Evolutionary conservation across 495 filamentous ascomycete genomes (phyloP).

Genomic region (Penicillium flavigenum): DNA sequence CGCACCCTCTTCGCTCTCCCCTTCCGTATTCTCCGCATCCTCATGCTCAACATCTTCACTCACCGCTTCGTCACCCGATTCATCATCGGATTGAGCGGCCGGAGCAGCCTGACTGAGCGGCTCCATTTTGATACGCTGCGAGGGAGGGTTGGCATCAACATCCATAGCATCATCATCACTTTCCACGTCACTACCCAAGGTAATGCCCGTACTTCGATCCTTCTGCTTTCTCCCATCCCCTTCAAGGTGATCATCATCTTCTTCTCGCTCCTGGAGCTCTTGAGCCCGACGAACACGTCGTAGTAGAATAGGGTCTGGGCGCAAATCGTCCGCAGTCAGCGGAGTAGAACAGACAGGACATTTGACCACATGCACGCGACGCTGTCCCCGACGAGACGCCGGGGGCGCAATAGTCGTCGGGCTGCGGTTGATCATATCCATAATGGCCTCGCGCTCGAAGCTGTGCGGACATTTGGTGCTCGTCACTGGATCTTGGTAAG

Average conservation of each 20-base stretch:
- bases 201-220: slow-evolving; percentile 14
- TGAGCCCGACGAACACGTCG: slow-evolving; percentile 42
- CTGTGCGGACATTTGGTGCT: slow-evolving; percentile 77
- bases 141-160: slow-evolving; percentile 19
- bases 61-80: not conserved
- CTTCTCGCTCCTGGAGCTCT: slow-evolving; percentile 32
- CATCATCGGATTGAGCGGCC: slow-evolving; percentile 4
- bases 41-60: not conserved
- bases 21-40: slow-evolving; percentile 1
- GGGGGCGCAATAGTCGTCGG: slow-evolving; percentile 23
- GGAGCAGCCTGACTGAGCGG: slow-evolving; percentile 3
- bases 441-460: slow-evolving; percentile 74
- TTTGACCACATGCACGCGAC: slow-evolving; percentile 34
- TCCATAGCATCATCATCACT: slow-evolving; percentile 26
- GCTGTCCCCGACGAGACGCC: slow-evolving; percentile 16
- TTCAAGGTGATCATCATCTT: slow-evolving; percentile 39
- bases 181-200: slow-evolving; percentile 24
- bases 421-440: slow-evolving; percentile 56
- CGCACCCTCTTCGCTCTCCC: not conserved
- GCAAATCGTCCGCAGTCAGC: slow-evolving; percentile 43
- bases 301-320: slow-evolving; percentile 41
- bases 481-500: slow-evolving; percentile 71
- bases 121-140: slow-evolving; percentile 9
- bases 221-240: slow-evolving; percentile 17
- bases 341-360: slow-evolving; percentile 51